Conservation (phyloP, 176 grass and related monocot species). For the Oropetium thomaeum region DNA sequence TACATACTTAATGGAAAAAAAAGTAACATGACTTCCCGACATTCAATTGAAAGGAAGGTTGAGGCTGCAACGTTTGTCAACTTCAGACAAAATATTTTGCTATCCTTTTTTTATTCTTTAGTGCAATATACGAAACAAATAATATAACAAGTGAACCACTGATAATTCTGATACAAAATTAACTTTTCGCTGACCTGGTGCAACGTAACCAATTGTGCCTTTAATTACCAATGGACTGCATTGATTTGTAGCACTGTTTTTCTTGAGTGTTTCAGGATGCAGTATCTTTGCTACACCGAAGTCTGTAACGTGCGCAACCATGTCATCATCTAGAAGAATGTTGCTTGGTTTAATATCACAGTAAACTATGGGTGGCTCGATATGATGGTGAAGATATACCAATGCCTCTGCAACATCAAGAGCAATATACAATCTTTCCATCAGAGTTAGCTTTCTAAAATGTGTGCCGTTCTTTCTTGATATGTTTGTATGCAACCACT, state of each 20-base stretch:
- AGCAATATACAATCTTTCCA: slow-evolving; percentile 9
- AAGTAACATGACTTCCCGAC: not conserved
- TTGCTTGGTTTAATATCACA: slow-evolving; percentile 69
- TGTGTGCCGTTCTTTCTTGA: not conserved
- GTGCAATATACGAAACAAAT: not conserved
- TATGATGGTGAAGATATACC: slow-evolving; percentile 21
- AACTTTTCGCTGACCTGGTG: slow-evolving; percentile 38
- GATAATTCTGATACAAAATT: not conserved
- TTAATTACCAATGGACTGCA: slow-evolving; percentile 35
- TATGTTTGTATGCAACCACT: slow-evolving; percentile 21
- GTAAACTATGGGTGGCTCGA: slow-evolving; percentile 41
- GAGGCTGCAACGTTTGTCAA: not conserved
- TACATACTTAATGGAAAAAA: not conserved
- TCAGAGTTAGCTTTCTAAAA: not conserved
- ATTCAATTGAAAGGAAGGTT: not conserved
- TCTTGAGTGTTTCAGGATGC: slow-evolving; percentile 3
- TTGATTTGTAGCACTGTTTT: not conserved
- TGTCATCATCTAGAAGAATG: slow-evolving; percentile 53
- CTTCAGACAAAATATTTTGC: not conserved
- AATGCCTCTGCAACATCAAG: slow-evolving; percentile 35
- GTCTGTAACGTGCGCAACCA: slow-evolving; percentile 45
- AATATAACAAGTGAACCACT: not conserved
- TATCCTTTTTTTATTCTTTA: not conserved
- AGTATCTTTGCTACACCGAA: slow-evolving; percentile 54
- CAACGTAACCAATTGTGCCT: slow-evolving; percentile 48